Evolutionary conservation across 2,329 filamentous ascomycete species (phyloP), one percentile per base, ranked within the genome.

Genomic region (Gnomoniopsis sp.): DNA sequence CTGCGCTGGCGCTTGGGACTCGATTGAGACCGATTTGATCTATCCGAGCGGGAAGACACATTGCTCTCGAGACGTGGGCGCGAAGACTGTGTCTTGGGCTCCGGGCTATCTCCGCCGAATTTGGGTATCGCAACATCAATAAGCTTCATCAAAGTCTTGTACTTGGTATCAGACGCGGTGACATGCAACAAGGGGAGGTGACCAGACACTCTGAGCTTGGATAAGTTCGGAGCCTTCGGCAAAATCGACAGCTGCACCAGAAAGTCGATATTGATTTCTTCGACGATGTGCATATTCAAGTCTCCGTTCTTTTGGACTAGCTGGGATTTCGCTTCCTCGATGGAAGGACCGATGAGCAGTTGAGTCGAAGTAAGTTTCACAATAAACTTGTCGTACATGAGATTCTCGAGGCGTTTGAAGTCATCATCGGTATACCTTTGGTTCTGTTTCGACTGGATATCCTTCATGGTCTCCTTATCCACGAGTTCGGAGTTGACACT

Each of bases 331-430:
- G 96, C 95, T 64, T 91, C 90, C 55, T 96, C 88, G 50, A 99
- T 91, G 0, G 93, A 96, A 0, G 93, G 92, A 0, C 95, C 95
- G 63, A 99, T 96, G 48, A 99, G 82, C 19, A 99, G 87, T 72
- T 99, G 95, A 0, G 95, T 99, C 0, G 93, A 96, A 21, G 96
- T 89, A 30, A 99, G 80, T 69, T 96, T 96, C 66, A 99, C 84
- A 46, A 91, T 79, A 72, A 99, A 99, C 57, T 92, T 95, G 79
- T 99, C 95, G 70, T 99, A 99, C 89, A 99, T 96, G 66, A 96
- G 80, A 17, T 89, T 90, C 71, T 98, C 92, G 3, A 99, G 84
- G 49, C 88, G 85, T 71, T 89, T 88, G 71, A 91, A 91, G 69
- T 99, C 96, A 61, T 93, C 88, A 15, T 96, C 91, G 7, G 88